Conservation (phyloP, 441 rosid species). For the Populus hybrid region DNA sequence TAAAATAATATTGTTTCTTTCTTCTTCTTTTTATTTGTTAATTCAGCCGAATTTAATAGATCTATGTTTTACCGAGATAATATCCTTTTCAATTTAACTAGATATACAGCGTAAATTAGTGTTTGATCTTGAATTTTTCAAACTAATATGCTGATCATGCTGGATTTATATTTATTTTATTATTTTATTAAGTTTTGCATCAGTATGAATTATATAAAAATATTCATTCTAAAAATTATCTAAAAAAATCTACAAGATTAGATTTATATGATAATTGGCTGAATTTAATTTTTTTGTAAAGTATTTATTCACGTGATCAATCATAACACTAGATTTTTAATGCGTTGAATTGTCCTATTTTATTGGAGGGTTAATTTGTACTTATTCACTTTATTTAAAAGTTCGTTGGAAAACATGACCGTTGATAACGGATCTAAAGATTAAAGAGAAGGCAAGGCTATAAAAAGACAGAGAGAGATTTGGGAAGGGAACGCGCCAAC, state of each 20-base stretch:
- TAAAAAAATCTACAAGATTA: no score
- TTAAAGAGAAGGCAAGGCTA: not conserved
- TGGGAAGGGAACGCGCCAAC: not conserved
- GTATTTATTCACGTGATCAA: no score
- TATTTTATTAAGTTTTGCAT: no score
- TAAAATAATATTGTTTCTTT: no score
- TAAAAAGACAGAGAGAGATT: conserved; percentile 7
- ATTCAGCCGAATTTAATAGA: no score
- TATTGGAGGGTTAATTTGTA: not conserved
- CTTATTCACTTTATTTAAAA: not conserved
- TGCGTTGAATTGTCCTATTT: not conserved
- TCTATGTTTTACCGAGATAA: not conserved
- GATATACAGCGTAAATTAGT: fast-evolving
- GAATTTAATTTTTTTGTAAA: no score
- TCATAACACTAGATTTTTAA: not conserved
- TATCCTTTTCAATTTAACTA: not conserved
- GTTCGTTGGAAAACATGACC: conserved; percentile 22
- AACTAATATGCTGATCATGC: fast-evolving
- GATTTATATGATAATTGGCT: no score
- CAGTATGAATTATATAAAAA: no score
- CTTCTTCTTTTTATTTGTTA: no score
- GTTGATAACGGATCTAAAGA: conserved; percentile 42
- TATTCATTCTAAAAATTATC: no score
- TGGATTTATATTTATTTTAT: no score
- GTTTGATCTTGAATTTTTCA: no score